Evolutionary conservation across 2,329 filamentous ascomycete genomes (phyloP), one percentile per base, ranked within the genome.

Genomic region (Ceratocystis alfenasii): DNA sequence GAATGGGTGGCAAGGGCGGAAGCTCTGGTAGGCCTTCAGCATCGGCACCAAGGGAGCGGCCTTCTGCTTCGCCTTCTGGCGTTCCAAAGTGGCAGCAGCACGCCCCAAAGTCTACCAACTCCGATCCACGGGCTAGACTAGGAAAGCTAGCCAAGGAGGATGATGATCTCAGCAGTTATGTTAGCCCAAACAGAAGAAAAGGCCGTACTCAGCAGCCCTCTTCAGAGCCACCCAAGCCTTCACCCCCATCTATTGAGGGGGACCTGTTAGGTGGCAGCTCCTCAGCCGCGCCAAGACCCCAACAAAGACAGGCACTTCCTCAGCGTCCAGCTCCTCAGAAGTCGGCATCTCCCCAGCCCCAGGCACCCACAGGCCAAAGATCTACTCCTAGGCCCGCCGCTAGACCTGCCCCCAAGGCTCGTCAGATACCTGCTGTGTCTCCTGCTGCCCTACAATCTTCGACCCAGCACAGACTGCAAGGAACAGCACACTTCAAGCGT

Each of bases 401-500:
- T 36, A 17, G 77, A 4, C 75, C 70, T 30, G 65, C 73, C n/a
- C 69, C 71, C 5, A 74, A 71, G 57, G 74, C 79, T 48, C 81
- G 87, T 15, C 79, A 80, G 45, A 79, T 89, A 44, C 92, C 93
- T 1, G 73, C 81, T 1, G 78, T 95, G 12, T 86, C 89, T 3
- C 77, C 86, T 1, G 81, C 85, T 5, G 86, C 87, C 0, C 79
- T 96, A 20, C 83, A 87, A 69, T 84, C 84, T 3, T 96, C 90
- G 8, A 87, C 87, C n/a, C 81, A 84, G 60, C 84, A 94, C 71
- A 88, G 94, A 15, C 81, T 87, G 61, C 86, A 87, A 69, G 94
- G 93, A 20, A 90, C 91, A 8, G 87, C 88, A 64, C 89, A 95
- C 69, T 97, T 96, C 78, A 97, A 96, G 76, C 85, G 90, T 45